Base-by-base conservation (phyloP, 2,329 filamentous ascomycete species). In the Botryotinia globosa region DNA sequence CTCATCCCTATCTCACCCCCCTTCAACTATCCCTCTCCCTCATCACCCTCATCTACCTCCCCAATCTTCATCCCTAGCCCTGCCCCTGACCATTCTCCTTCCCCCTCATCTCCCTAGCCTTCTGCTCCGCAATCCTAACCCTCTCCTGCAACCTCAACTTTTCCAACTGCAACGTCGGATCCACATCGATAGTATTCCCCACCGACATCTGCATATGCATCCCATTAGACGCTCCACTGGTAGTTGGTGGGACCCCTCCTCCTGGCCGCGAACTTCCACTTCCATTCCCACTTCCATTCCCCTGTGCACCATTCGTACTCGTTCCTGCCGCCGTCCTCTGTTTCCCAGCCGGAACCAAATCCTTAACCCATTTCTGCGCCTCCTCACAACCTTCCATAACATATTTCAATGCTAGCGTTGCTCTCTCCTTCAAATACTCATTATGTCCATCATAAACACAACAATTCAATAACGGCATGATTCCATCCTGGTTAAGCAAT, bases 391-490 rank as follows among this genome's bases (percentile, higher is more conserved):
- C 91, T 77, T 93, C 91, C 83, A 93, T 88, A 9, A 92, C 85
- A 87, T 90, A 97, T 80, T 95, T 94, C n/a, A 97, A 86, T 76
- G 92, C 94, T 80, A 97, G 90, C 67, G 94, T 93, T 4, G 94
- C 93, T 76, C 94, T 92, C 81, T 98, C 95, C 78, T 95, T 93
- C 75, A 97, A 94, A 80, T 95, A 98, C 0, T 94, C 94, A 79
- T 98, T 98, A 82, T 97, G 90, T 77, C 95, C 94, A 80, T 98
- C 95, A 80, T 96, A 96, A 45, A 90, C 88, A 78, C 94, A 98
- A 82, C 94, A 97, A 79, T 94, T 94, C 25, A 98, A 87, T 32
- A 98, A 87, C 0, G 93, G 91, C 77, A 97, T 92, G 61, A 98
- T 92, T 59, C 95, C 95, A 76, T 94, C 92, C 78, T 95, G 89